Conservation (phyloP, 345 rosid genomes). For the Erucastrum elatum region DNA sequence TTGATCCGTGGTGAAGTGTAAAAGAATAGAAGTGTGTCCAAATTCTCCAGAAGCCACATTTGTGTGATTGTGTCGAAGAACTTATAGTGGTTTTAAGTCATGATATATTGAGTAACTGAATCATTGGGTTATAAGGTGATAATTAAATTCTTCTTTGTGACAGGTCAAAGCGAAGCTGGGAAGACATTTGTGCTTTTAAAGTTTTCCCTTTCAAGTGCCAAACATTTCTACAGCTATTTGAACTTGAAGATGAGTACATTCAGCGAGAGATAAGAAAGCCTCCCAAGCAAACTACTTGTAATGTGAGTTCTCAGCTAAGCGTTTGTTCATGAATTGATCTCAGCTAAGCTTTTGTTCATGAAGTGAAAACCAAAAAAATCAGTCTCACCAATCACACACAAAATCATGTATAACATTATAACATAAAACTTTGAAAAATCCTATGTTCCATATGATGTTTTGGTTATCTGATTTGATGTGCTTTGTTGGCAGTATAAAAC, state of each 20-base stretch:
- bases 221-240: constrained; percentile 70
- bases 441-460: neutral
- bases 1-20: neutral
- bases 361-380: neutral
- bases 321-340: constrained; percentile 3
- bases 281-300: constrained; percentile 60
- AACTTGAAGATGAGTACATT: constrained; percentile 85
- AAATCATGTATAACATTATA: neutral
- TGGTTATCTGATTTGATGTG: constrained; percentile 10
- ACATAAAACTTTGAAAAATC: neutral
- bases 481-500: constrained; percentile 59
- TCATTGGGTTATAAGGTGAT: neutral
- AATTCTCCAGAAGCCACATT: neutral
- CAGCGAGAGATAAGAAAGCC: constrained; percentile 88
- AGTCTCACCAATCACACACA: constrained; percentile 1
- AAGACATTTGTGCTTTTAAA: constrained; percentile 74
- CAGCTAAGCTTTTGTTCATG: constrained; percentile 7
- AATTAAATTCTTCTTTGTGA: constrained; percentile 9
- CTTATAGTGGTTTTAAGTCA: neutral
- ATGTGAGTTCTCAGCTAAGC: constrained; percentile 52
- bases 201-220: constrained; percentile 81
- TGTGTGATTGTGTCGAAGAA: neutral
- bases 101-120: neutral
- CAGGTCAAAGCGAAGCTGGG: constrained; percentile 71
- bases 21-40: constrained; percentile 2